phyloP scores from a whole-genome alignment of 768 basidiomycete genomes.

The Guyanaporus albipodus region DNA sequence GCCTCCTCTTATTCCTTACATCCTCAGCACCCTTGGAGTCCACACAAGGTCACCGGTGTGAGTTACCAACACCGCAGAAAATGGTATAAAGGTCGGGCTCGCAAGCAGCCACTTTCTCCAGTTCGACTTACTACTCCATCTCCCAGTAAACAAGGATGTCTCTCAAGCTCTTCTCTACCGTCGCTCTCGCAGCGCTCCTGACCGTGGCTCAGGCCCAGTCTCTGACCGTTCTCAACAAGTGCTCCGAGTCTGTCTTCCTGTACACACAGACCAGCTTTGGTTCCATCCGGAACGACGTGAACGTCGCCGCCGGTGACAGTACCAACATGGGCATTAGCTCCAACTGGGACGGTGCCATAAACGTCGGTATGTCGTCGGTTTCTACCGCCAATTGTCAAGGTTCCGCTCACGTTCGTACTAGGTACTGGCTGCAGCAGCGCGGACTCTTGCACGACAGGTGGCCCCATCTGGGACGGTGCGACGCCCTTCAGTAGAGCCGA shows the following conservation, averaged over 20 bases:
- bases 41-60: background rate
- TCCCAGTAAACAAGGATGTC: conserved; percentile 15
- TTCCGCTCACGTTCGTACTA: conserved; percentile 13
- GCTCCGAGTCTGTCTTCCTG: conserved; percentile 27
- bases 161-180: conserved; percentile 13
- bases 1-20: background rate
- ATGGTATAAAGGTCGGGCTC: conserved; percentile 14
- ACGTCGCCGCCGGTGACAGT: conserved; percentile 20
- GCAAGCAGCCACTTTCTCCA: background rate
- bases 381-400: background rate
- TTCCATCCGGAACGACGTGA: conserved; percentile 25
- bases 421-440: conserved; percentile 27
- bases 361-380: conserved; percentile 20
- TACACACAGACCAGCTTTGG: conserved; percentile 30
- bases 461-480: conserved; percentile 28
- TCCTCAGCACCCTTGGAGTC: background rate
- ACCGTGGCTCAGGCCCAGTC: conserved; percentile 25
- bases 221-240: conserved; percentile 27
- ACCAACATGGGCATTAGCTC: conserved; percentile 29
- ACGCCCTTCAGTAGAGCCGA: conserved; percentile 33
- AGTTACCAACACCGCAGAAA: background rate
- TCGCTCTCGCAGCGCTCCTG: conserved; percentile 20
- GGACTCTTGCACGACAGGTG: conserved; percentile 28
- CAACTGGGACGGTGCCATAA: conserved; percentile 31
- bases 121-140: background rate